Base-by-base conservation (phyloP, 768 basidiomycete species). In the Boletus insuetus region DNA sequence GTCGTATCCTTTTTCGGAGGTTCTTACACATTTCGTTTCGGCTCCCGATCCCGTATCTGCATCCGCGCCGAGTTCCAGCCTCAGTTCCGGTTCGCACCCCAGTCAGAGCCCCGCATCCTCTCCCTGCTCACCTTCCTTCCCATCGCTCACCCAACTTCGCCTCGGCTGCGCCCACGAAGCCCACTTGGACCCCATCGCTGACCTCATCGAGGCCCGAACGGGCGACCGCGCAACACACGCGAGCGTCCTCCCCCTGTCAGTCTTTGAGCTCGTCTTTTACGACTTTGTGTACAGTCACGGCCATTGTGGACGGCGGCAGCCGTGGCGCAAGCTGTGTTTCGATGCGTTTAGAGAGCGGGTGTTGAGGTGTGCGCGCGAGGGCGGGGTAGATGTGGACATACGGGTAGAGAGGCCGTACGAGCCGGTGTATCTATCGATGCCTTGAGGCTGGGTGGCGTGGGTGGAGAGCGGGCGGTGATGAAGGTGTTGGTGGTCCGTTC, bases 381-480 rank as follows among this genome's bases (percentile, higher is more conserved):
- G 55, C 20, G 59, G 60, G 12, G 56, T 69, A 39, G 53, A 64
- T 3, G 67, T 69, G 38, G 62, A 62, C 3, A 67, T 68, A 2
- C 40, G 42, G 37, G 60, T 69, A 3, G 65, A 69, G 41, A 39
- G 64, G 52, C 65, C 67, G 26, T 68, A 68, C 14, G 63, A 69
- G 10, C 67, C 67, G 0, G 58, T 47, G 32, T 69, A 68, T 50
- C 24, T 69, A 11, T 17, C 58, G 0, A 17, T 58, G 35, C 42
- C 66, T 45, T 60, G 60, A 59, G 3, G 48, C n/a, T 13, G 13
- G 4, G 6, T 20, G 16, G 20, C 12, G 29, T 16, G 38, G 34
- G 2, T 12, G 48, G 9, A 45, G 19, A 6, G n/a, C 7, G 9
- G 45, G n/a, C 7, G n/a, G 41, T 3, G 41, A 41, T 41, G 26